Evolutionary conservation across 23 red algal species (phyloP), one percentile per base, ranked within the genome.

Genomic region (Gracilaria caudata): DNA sequence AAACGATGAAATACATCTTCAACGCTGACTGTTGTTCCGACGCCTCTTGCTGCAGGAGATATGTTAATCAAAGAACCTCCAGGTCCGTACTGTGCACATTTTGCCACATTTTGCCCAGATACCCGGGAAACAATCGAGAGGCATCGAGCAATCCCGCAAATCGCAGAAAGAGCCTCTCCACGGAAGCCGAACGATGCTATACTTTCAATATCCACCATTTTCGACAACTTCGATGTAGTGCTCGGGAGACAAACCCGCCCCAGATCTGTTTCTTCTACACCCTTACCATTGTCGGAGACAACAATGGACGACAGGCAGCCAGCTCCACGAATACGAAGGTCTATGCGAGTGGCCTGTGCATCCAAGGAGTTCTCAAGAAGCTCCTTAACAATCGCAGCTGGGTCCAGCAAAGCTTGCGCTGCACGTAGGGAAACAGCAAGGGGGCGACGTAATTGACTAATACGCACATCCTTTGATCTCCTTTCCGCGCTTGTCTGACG

Each of bases 341-440:
- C 92, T 34, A 98, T 78, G 35, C 84, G 92, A 25, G 81, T 94
- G 44, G 96, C 92, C 8, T 68, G 39, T 28, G 87, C 88, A 77
- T 98, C 96, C 11, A 98, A 85, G 0, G 96, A 83, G 59, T 98
- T 98, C 55, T 98, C 96, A 6, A 98, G 68, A 39, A 98, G 81
- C 76, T 98, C 96, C 79, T 98, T 98, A 36, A 95, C 45, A 24
- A 91, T 87, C 43, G 81, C 83, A 16, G 88, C 84, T 1, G 82
- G 64, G 54, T 94, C 88, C 26, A 91, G 41, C 4, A 98, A 56
- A 8, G 80, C 89, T 79, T 97, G 94, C 14, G 89, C 89, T 25
- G 61, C 75, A 19, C 89, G 89, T 23, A 92, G 34, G 21, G 70
- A 63, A 32, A 25, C 19, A 40, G 83, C 68, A n/a, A 73, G 45